Evolutionary conservation across 2,329 filamentous ascomycete genomes (phyloP), one percentile per base, ranked within the genome.

Genomic region (Diaporthe ilicicola): DNA sequence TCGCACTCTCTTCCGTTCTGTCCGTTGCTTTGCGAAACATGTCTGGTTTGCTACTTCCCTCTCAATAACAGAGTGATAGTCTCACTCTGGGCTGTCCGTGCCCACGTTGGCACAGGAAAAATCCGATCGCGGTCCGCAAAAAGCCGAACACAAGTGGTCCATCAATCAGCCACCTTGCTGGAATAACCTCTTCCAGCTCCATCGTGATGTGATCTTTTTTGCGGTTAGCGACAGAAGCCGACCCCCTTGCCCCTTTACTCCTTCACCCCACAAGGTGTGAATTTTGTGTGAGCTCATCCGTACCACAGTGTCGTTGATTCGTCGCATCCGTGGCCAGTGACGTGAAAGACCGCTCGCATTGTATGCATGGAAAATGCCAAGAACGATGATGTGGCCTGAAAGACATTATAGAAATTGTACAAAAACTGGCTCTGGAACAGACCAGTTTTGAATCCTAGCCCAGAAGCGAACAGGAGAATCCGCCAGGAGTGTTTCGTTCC

Each of bases 371-470:
- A 51, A 68, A 59, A 68, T 64, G 48, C 39, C 48, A 50, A 54
- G 46, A 32, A 51, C 61, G 64, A 62, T 64, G 44, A 48, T 61
- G 48, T 61, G 54, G 64, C 27, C 39, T 62, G 44, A 42, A 65
- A 50, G 64, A 65, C 53, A 53, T 61, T 71, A 66, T 69, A 55
- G 56, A 71, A 69, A 50, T 53, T 59, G 55, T 73, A 73, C 71
- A 71, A 53, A 56, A 61, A 66, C 65, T 66, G 51, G 59, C 56
- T 66, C 65, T 48, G 44, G 48, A 27, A 46, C 19, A 53, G 56
- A 66, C 48, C 67, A 42, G 46, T 32, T 61, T 70, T 55, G 15
- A 55, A n/a, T 44, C 46, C 44, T 61, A 51, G 59, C 51, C 44
- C 46, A 62, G 54, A 65, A 56, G 56, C 44, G 59, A 51, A 72